Evolutionary conservation across 805 yeast species (phyloP), one percentile per base, ranked within the genome.

Genomic region (Saccharomycopsis sp.): DNA sequence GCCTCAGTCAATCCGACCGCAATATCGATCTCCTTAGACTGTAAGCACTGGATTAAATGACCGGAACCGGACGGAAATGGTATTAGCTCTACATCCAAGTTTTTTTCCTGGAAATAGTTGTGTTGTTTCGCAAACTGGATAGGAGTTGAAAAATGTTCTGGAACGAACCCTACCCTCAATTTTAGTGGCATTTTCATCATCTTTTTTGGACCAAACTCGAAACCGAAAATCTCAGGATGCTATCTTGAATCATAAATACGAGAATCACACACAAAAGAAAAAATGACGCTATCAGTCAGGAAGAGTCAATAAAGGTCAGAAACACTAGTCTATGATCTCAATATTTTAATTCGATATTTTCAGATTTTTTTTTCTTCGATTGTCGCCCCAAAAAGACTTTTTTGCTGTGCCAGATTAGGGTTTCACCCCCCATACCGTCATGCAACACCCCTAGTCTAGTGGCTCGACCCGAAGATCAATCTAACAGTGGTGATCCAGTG

Each of bases 1-100:
- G 96, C 97, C 70, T 91, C 97, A 2, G 97, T 91, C 56, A 91
- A 77, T 0, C 97, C 97, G 66, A 92, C 81, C 34, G 96, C 96
- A 55, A 88, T 75, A 66, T 91, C 94, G 41, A 90, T 79, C 49
- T 84, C 81, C 9, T 79, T 76, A 17, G 73, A 78, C 61, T 83
- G 81, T 55, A 92, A 74, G 3, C 90, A 78, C 65, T 86, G 87
- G 68, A 91, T 87, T 70, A 91, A 76, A 65, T 89, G 89, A 1
- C 97, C 97, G 3, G 96, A 84, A 0, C 97, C 97, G 17, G 94
- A 87, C 17, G 89, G 87, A 59, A 79, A 92, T 1, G 90, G 87
- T 24, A 84, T 70, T 61, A 85, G 66, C 63, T 86, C 84, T 53
- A 87, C 79, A 2, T 78, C 77, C 5, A 89, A 64, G 2, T 81